Base-by-base conservation (phyloP, 805 yeast species). In the Cyberlindnera misumaiensis region DNA sequence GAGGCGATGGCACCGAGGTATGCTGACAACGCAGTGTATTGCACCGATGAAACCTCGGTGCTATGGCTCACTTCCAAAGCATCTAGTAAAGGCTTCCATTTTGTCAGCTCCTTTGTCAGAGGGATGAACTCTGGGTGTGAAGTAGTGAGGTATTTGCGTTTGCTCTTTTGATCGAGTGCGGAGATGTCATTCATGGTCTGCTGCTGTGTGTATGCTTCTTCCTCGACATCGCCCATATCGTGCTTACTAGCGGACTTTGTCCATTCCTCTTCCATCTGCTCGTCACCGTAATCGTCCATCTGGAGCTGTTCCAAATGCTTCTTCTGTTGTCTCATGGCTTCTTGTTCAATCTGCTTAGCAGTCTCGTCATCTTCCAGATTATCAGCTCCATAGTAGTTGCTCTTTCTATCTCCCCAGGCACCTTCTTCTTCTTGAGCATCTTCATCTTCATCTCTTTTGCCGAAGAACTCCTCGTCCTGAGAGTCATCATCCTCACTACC, bases 111-210 rank as follows among this genome's bases (percentile, higher is more conserved):
- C 43, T 74, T 72, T 5, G 83, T 59, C 28, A 90, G 64, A 2
- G 96, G 95, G 18, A 77, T 58, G 46, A 84, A 83, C 60, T 90
- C 97, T 0, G 98, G 97, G 52, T 81, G 83, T 39, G 76, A 66
- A 4, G 76, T 70, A 18, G 71, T 65, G 42, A 90, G 61, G 30
- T 80, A 60, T 32, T 72, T 67, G 38, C 65, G 54, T 49, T 75
- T 73, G 24, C 78, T 80, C 17, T 67, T 67, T 4, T 67, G 58
- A 40, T 76, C 79, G 57, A 88, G 59, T 12, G 63, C 54, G 0
- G 67, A 45, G 5, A 76, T 51, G 44, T 79, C 80, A 27, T 67
- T 64, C 5, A 59, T 46, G 1, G 73, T 53, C 22, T 53, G 54
- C 24, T n/a, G n/a, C 24, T 52, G 52, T 13, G 67, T 62, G 8